Conservation (phyloP, 306 rosid species). For the Cucumis melo region DNA sequence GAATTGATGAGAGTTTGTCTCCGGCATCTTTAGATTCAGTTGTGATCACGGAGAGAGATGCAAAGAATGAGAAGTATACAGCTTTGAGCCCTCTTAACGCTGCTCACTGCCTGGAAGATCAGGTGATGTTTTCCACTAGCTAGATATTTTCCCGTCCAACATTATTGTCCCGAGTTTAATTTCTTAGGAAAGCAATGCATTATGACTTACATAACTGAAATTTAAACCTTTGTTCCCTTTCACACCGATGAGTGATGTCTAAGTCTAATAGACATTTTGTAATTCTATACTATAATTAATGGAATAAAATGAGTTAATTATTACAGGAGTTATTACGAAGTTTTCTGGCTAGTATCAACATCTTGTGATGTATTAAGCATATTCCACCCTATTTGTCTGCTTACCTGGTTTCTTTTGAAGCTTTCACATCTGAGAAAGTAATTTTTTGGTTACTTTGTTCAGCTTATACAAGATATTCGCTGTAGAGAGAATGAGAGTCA, state of each 20-base stretch:
- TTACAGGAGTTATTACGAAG: not conserved
- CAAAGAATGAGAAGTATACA: constrained; percentile 50
- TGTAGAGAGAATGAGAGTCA: constrained; percentile 50
- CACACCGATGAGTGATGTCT: not conserved
- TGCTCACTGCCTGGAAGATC: constrained; percentile 72
- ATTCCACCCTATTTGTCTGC: not conserved
- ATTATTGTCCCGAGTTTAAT: not conserved
- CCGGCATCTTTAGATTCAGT: constrained; percentile 85
- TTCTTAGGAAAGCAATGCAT: not conserved
- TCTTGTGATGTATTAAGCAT: not conserved
- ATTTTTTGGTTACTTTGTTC: constrained; percentile 24
- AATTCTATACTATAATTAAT: not conserved
- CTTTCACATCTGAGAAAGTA: constrained; percentile 9
- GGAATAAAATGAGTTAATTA: not conserved
- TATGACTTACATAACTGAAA: not conserved
- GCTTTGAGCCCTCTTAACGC: constrained; percentile 45
- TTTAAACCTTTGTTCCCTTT: not conserved
- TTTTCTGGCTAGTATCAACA: not conserved
- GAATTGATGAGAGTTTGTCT: constrained; percentile 73
- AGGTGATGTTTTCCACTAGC: constrained; percentile 26
- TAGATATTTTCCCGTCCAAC: not conserved
- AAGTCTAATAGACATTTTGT: not conserved
- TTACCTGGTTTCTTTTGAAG: not conserved
- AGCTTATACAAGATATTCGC: constrained; percentile 72
- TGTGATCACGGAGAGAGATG: constrained; percentile 69